A percentile compares a stretch with the other conserved stretches of the same genome.
These are phyloP conservation scores for Pyrus communis DNA, from an alignment of 306 rosid species.

Conservation along the genomic window DNA sequence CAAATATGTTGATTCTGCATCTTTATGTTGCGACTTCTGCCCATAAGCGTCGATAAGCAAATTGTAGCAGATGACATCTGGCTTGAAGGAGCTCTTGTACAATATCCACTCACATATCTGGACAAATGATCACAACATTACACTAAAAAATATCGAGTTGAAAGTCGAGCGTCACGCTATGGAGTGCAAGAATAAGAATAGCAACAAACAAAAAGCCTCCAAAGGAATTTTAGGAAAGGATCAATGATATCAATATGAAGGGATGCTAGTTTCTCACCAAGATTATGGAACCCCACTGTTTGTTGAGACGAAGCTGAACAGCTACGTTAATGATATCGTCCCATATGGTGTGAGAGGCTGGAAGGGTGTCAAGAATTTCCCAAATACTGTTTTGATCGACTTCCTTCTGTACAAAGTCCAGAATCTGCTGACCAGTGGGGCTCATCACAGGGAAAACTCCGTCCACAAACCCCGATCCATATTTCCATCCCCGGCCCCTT, in stretches of 20 bases:
- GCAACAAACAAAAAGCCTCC: too few species aligned
- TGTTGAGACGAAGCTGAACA: conserved; percentile 80
- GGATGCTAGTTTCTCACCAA: conserved; percentile 40
- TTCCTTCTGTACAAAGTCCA: conserved; percentile 54
- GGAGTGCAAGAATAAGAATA: too few species aligned
- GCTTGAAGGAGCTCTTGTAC: conserved; percentile 72
- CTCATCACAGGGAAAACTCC: conserved; percentile 85
- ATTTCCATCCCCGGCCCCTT: conserved; percentile 90
- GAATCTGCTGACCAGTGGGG: conserved; percentile 53
- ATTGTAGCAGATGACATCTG: conserved; percentile 86
- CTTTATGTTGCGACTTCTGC: conserved; percentile 56
- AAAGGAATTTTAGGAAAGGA: background rate
- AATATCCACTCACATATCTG: conserved; percentile 89
- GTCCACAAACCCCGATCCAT: conserved; percentile 94
- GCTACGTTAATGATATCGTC: conserved; percentile 74
- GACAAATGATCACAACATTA: conserved; percentile 11
- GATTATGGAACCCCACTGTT: conserved; percentile 70
- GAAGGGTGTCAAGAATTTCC: conserved; percentile 59
- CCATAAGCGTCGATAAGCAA: conserved; percentile 87
- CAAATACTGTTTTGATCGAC: conserved; percentile 42
- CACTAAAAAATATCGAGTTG: background rate
- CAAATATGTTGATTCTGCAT: conserved; percentile 71
- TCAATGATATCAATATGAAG: background rate
- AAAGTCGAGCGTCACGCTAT: too few species aligned
- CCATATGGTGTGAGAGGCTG: conserved; percentile 67